Conservation (phyloP, 495 filamentous ascomycete species). For the Lophiostoma macrostomum region DNA sequence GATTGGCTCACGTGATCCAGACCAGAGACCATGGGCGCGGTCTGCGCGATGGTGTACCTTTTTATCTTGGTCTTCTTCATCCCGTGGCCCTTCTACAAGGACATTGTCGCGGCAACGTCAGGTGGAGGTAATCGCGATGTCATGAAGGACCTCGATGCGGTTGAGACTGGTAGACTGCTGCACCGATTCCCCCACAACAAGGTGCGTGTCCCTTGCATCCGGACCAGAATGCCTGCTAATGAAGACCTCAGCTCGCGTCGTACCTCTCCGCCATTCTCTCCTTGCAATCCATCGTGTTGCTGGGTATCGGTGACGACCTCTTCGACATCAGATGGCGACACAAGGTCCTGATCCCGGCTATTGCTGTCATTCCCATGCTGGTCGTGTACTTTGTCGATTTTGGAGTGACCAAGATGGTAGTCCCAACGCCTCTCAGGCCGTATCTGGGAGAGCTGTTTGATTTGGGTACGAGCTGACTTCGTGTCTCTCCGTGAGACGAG, state of each 20-base stretch:
- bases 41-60: constrained; percentile 90
- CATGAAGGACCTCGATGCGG: constrained; percentile 60
- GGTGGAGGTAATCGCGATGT: constrained; percentile 90
- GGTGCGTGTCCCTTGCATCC: constrained; percentile 49
- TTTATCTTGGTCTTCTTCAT: constrained; percentile 85
- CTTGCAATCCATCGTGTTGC: constrained; percentile 80
- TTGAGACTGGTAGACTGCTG: constrained; percentile 73
- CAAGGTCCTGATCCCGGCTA: constrained; percentile 94
- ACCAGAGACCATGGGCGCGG: constrained; percentile 95
- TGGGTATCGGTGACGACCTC: constrained; percentile 92
- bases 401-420: constrained; percentile 89
- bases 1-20: constrained; percentile 42
- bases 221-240: constrained; percentile 9
- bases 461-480: constrained; percentile 49
- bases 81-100: constrained; percentile 95
- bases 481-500: constrained; percentile 11
- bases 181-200: constrained; percentile 94
- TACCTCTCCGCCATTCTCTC: constrained; percentile 93
- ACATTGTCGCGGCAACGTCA: constrained; percentile 93
- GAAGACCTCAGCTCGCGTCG: constrained; percentile 68
- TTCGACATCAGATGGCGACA: constrained; percentile 99
- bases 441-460: constrained; percentile 84
- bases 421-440: constrained; percentile 76
- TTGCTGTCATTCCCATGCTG: constrained; percentile 89
- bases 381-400: constrained; percentile 98